Evolutionary conservation across 352 stramenopile genomes (phyloP), one percentile per base, ranked within the genome.

Genomic region (Globisporangium spiculum): DNA sequence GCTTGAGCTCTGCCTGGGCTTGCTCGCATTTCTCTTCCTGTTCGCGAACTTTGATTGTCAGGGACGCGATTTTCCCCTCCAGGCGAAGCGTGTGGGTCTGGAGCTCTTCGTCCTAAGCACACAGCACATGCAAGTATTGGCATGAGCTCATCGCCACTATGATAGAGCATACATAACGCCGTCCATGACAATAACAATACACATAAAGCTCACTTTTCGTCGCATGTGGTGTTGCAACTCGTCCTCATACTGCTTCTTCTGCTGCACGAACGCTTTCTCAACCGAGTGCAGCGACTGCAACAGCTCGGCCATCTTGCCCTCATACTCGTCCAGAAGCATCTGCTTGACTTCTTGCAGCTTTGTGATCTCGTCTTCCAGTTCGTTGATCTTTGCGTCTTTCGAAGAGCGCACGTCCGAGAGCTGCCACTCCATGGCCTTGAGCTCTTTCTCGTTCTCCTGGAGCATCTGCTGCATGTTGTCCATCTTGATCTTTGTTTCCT

Each of bases 261-360:
- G 89, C 69, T 95, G 86, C 41, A 92, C 83, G 55, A 94, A 95
- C 7, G 86, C 84, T 57, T 87, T 89, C 73, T 95, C 86, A 10
- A 96, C 85, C 4, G 84, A 81, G 58, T 94, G 85, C 38, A 96
- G 71, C 55, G 81, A 91, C 67, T 93, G 83, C 60, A 94, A 53
- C 16, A 94, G 60, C 66, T 96, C 89, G 8, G 84, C 85, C 84
- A 95, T 94, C 66, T 95, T 95, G 12, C 65, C 75, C 67, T 96
- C 89, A 65, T 95, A 93, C 71, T 96, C 87, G 65, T 94, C 87
- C 56, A 95, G 63, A 24, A 96, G 67, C 32, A 80, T 73, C 55
- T 95, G 87, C 64, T 95, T 95, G 0, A 90, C 74, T 6, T 92
- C 76, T 55, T 91, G 80, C 4, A 95, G 55, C 48, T 80, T 79